These are phyloP conservation scores for Boletellus ananas DNA, from an alignment of 768 basidiomycete genomes.

Conservation along the genomic window DNA sequence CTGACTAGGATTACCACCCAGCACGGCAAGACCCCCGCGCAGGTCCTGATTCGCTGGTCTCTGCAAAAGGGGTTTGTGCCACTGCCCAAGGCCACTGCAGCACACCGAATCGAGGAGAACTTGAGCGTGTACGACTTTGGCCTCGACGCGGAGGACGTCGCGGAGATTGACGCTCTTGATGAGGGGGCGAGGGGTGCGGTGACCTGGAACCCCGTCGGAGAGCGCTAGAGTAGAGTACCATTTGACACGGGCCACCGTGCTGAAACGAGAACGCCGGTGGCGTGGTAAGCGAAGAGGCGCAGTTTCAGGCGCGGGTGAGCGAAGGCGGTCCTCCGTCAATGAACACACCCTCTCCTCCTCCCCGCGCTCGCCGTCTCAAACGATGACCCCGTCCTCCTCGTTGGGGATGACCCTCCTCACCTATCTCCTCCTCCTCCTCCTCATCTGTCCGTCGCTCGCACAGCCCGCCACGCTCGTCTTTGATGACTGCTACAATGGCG, in stretches of 20 bases:
- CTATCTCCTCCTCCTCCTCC: conserved; percentile 8
- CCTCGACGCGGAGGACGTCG: conserved; percentile 60
- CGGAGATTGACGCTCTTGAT: conserved; percentile 61
- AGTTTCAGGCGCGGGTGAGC: too few relatives aligned
- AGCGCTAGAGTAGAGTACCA: too few relatives aligned
- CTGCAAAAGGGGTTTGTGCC: conserved; percentile 56
- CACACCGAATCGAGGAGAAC: conserved; percentile 68
- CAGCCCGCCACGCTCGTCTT: conserved; percentile 63
- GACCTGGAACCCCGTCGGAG: conserved; percentile 66
- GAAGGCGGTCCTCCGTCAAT: conserved; percentile 14
- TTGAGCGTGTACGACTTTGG: conserved; percentile 70
- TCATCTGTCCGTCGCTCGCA: conserved; percentile 33
- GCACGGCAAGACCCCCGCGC: conserved; percentile 33
- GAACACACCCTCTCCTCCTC: conserved; percentile 9
- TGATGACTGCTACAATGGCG: conserved; percentile 64
- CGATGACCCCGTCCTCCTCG: conserved; percentile 21
- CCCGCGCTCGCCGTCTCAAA: conserved; percentile 15
- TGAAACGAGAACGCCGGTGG: conserved; percentile 9
- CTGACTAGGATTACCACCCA: conserved; percentile 10
- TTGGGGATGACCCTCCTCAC: conserved; percentile 5
- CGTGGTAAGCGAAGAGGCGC: conserved; percentile 23
- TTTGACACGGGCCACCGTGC: conserved; percentile 1
- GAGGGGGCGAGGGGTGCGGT: conserved; percentile 64
- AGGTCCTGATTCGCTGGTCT: conserved; percentile 51
- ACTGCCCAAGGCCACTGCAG: conserved; percentile 73